Percentiles rank a stretch among this genome's conserved stretches.
phyloP scores from a whole-genome alignment of 2,329 filamentous ascomycete genomes.

The Apiospora koreana region DNA sequence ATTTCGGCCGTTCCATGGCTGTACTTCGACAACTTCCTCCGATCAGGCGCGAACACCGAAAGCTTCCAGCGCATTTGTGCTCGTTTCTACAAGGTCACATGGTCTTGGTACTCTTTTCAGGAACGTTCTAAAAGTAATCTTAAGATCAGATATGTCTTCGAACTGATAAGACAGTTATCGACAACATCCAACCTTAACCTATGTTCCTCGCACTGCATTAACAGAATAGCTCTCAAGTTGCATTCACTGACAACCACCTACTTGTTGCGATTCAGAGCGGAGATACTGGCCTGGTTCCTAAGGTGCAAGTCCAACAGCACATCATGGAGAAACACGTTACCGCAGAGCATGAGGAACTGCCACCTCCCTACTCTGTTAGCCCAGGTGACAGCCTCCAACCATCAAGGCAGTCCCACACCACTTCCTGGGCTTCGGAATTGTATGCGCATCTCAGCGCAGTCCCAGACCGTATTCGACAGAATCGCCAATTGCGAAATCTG shows the following conservation, averaged over 20 bases:
- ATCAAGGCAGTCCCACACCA: constrained; percentile 14
- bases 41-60: not conserved
- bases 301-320: not conserved
- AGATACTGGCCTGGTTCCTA: not conserved
- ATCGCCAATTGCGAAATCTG: constrained; percentile 33
- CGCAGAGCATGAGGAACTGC: constrained; percentile 11
- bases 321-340: constrained; percentile 18
- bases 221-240: not conserved
- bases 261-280: not conserved
- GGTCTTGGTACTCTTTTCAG: too few species aligned
- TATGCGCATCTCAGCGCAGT: constrained; percentile 37
- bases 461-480: constrained; percentile 37
- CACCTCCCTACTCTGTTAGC: constrained; percentile 28
- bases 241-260: not conserved
- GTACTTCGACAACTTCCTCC: not conserved
- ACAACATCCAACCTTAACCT: not conserved
- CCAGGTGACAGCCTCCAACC: not conserved
- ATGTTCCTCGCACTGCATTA: not conserved
- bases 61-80: not conserved
- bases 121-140: too few species aligned
- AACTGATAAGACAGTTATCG: not conserved
- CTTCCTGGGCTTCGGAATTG: constrained; percentile 27
- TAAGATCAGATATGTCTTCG: too few species aligned
- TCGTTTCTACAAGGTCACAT: not conserved
- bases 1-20: not conserved